Evolutionary conservation across 2,329 filamentous ascomycete genomes (phyloP), one percentile per base, ranked within the genome.

Genomic region (Pseudogymnoascus sp.): DNA sequence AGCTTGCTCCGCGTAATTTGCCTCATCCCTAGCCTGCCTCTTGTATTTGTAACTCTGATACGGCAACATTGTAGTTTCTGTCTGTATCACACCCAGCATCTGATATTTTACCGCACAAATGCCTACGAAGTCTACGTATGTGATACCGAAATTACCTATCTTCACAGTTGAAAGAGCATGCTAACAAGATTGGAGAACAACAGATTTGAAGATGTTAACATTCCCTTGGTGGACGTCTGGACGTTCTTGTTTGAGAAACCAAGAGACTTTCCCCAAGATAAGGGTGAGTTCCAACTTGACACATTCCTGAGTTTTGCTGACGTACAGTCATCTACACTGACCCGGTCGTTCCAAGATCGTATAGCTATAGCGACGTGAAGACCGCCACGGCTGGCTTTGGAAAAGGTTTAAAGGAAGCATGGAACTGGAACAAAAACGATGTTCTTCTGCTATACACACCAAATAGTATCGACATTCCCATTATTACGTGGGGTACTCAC

Each of bases 381-480:
- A 78, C 80, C 64, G 78, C 83, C 16, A 87, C 89, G 1, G 75
- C 84, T 36, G 82, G 84, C 16, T 93, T 96, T 68, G 92, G 90
- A 61, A 84, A 87, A 67, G 92, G 90, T 1, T 81, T 96, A 18
- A 86, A 85, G 70, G 83, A 87, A 42, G 75, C 80, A 25, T 92
- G 87, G 81, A 80, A 85, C 62, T 96, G 91, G 88, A 80, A 85
- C 67, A 91, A 88, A 72, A 88, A 89, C 69, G 89, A 96, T 72
- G 88, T 93, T 1, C 80, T 96, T 25, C 88, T 83, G 14, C 80
- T 96, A 64, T 96, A 88, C 79, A 86, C 89, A 5, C 88, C 91
- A 34, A 96, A 96, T 73, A 85, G 82, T 73, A 87, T 96, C 71
- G 92, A 96, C 74, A 90, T 87, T 0, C 87, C 90, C 0, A 78